Evolutionary conservation across 1,284 basidiomycete species (phyloP).

Genomic region (Ganoderma leucocontextum): DNA sequence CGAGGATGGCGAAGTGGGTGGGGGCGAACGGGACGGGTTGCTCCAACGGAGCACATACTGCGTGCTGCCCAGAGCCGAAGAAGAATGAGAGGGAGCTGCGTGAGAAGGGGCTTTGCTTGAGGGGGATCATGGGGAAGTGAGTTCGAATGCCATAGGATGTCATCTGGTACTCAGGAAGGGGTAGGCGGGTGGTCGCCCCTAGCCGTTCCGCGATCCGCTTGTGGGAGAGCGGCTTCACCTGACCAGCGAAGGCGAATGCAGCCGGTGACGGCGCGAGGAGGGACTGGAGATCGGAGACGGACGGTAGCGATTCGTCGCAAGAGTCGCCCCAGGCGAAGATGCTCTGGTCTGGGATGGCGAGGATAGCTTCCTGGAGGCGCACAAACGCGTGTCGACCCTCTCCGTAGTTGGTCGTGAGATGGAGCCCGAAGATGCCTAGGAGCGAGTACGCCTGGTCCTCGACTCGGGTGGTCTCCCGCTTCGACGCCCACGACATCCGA

Average conservation of each 20-base stretch:
- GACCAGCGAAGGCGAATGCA: not conserved
- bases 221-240: constrained; percentile 5
- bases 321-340: constrained; percentile 15
- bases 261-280: not conserved
- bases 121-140: not conserved
- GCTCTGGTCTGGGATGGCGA: constrained; percentile 11
- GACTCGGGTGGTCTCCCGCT: constrained; percentile 12
- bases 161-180: not conserved
- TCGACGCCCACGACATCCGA: constrained; percentile 16
- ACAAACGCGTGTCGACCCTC: constrained; percentile 15
- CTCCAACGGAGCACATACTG: not conserved
- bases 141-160: constrained; percentile 6
- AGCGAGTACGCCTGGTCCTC: constrained; percentile 20
- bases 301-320: not conserved
- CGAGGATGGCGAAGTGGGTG: constrained; percentile 4
- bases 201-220: not conserved
- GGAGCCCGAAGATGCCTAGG: constrained; percentile 15
- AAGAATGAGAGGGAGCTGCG: not conserved
- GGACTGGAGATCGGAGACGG: not conserved
- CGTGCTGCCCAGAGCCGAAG: not conserved
- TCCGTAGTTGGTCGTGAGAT: constrained; percentile 14
- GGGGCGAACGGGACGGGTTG: not conserved
- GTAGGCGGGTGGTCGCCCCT: not conserved
- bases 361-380: constrained; percentile 16
- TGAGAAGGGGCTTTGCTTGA: not conserved